Conservation (phyloP, 768 basidiomycete species). For the Calocybe indica region DNA sequence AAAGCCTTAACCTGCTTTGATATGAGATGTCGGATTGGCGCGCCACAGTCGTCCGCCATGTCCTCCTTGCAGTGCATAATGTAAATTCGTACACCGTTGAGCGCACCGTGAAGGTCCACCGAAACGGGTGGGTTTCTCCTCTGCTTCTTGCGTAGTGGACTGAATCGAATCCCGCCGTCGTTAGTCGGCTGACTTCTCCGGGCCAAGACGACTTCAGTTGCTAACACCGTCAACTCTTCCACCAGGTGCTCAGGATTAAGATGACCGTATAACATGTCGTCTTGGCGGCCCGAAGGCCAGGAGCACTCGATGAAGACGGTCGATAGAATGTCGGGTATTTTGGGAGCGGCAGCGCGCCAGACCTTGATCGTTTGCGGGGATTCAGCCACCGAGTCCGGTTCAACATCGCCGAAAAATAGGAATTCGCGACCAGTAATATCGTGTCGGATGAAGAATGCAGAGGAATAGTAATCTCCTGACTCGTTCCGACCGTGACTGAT, state of each 20-base stretch:
- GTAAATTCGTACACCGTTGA: slow-evolving; percentile 63
- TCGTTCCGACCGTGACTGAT: slow-evolving; percentile 66
- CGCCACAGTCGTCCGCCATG: slow-evolving; percentile 38
- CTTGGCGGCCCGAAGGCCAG: slow-evolving; percentile 66
- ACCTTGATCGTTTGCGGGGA: slow-evolving; percentile 59
- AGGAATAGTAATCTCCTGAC: slow-evolving; percentile 58
- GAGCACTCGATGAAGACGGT: slow-evolving; percentile 97
- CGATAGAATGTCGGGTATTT: slow-evolving; percentile 61
- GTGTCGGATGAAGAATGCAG: slow-evolving; percentile 82
- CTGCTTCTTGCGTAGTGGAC: slow-evolving; percentile 32
- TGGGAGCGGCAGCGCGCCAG: slow-evolving; percentile 78
- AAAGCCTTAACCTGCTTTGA: slow-evolving; percentile 64
- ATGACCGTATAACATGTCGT: slow-evolving; percentile 76
- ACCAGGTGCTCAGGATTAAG: slow-evolving; percentile 76
- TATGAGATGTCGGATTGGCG: slow-evolving; percentile 61
- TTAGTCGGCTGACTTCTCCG: slow-evolving; percentile 22
- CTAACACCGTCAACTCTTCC: slow-evolving; percentile 67
- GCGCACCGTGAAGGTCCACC: slow-evolving; percentile 42
- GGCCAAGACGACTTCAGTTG: slow-evolving; percentile 54
- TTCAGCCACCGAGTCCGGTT: slow-evolving; percentile 68
- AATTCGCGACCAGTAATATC: slow-evolving; percentile 61
- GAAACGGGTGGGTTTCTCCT: slow-evolving; percentile 30
- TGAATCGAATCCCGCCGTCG: slow-evolving; percentile 11
- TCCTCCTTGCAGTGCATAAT: slow-evolving; percentile 87
- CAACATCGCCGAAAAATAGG: slow-evolving; percentile 93